These are phyloP conservation scores for Stevia rebaudiana DNA, from an alignment of 140 eudicot species.

Conservation along the genomic window DNA sequence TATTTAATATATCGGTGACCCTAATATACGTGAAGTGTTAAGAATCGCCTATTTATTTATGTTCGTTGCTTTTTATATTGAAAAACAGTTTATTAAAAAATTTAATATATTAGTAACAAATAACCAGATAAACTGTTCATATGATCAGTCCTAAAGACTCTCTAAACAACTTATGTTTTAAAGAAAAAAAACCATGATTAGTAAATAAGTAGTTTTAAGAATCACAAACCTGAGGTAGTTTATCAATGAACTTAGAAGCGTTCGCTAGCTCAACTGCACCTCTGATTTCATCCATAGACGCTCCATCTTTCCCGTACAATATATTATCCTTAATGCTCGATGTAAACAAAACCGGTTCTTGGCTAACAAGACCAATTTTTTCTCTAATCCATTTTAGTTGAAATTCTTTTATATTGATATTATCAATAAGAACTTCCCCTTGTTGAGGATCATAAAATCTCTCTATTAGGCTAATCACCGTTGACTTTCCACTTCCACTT, in stretches of 20 bases:
- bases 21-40: no score
- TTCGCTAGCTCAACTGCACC: constrained; percentile 76
- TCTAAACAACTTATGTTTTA: no score
- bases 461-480: constrained; percentile 35
- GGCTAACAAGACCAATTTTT: constrained; percentile 90
- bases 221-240: constrained; percentile 47
- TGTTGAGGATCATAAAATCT: constrained; percentile 76
- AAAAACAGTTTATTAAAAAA: no score
- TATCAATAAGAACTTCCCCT: constrained; percentile 59
- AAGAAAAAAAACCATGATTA: background rate
- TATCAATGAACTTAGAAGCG: constrained; percentile 77
- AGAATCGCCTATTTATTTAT: background rate
- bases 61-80: no score
- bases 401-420: constrained; percentile 49
- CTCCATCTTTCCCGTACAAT: constrained; percentile 79
- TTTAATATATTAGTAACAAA: no score
- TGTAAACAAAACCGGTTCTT: constrained; percentile 74
- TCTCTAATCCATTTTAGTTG: constrained; percentile 73
- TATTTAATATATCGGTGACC: background rate
- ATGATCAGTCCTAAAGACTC: no score
- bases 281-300: constrained; percentile 64
- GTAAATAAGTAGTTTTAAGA: background rate
- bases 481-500: constrained; percentile 93
- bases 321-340: constrained; percentile 80
- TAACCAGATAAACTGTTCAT: background rate